Percentiles rank a stretch among this genome's conserved stretches.
These are phyloP conservation scores for Colletotrichum endophyticum DNA, from an alignment of 2,329 filamentous ascomycete genomes.

Conservation along the genomic window DNA sequence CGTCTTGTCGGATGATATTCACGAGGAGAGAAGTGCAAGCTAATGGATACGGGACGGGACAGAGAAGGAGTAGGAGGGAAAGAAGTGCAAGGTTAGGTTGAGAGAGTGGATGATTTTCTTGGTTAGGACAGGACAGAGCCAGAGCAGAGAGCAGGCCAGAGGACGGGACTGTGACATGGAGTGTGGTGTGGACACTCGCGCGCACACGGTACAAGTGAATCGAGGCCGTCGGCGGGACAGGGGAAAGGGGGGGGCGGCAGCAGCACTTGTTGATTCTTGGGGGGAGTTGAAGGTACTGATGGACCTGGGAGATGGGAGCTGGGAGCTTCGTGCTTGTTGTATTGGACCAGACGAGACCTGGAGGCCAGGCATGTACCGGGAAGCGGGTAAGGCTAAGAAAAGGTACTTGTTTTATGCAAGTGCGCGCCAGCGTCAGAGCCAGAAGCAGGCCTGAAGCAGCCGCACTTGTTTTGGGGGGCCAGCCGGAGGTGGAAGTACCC, in stretches of 20 bases:
- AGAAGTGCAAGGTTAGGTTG: constrained; percentile 25
- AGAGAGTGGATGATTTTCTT: constrained; percentile 13
- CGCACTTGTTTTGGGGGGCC: not conserved
- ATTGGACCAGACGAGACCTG: constrained; percentile 2
- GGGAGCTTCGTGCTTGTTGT: not conserved
- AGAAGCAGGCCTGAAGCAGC: not conserved
- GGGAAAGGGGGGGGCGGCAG: not conserved
- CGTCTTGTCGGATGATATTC: constrained; percentile 22
- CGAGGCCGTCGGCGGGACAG: not conserved
- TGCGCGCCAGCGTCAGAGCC: not conserved
- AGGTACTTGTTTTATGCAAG: not conserved
- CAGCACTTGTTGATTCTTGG: not conserved
- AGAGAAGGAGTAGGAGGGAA: not conserved
- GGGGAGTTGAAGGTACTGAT: not conserved
- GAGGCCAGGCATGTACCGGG: not conserved
- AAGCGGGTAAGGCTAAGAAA: not conserved
- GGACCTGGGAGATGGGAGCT: not conserved
- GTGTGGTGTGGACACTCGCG: not conserved
- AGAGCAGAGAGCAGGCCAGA: not conserved
- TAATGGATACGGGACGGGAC: constrained; percentile 13
- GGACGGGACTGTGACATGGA: constrained; percentile 6
- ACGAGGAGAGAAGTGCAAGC: constrained; percentile 2
- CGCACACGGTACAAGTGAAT: constrained; percentile 3
- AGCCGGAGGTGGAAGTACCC: not conserved
- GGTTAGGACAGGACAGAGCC: not conserved